Evolutionary conservation across 2,329 filamentous ascomycete species (phyloP), one percentile per base, ranked within the genome.

Genomic region (Colletotrichum sp.): DNA sequence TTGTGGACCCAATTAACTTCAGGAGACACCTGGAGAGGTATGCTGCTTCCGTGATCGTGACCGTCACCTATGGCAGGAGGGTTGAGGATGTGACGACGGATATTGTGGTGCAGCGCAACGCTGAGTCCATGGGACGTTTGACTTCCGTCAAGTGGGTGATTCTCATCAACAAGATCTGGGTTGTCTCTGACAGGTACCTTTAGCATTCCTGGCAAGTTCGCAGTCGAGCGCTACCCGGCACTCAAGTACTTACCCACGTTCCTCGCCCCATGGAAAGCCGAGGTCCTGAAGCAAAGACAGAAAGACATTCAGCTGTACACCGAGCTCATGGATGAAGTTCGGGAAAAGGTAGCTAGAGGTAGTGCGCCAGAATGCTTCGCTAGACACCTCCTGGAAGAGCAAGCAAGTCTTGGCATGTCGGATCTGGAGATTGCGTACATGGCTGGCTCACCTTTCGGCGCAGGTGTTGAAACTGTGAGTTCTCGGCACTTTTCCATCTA

Each of bases 391-490:
- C 77, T 88, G 0, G 78, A 85, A 15, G 83, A 88, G 32, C 85
- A 87, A 16, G 80, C 82, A 0, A 84, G 80, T 18, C 78, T 86
- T 0, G 86, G 85, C 2, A 85, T 88, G 81, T 82, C 82, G 0
- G 84, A 86, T 43, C 76, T 87, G 0, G 88, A 89, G 59, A 81
- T 86, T 34, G 86, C 86, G 0, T 88, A 88, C 55, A 82, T 85
- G 0, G 85, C 86, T 1, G 87, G 87, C 3, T 85, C 85, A 3
- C 84, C 88, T 0, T 88, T 88, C 32, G 87, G 86, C 0, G 86
- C 86, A 0, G 86, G 86, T 0, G 85, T 87, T 0, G 86, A 87
- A 75, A 87, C 86, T 0, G 85, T 86, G 77, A 78, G 83, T 78
- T 15, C 2, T 5, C 2, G 0, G 3, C 6, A 18, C 24, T 5